Evolutionary conservation across 345 rosid genomes (phyloP).

Genomic region (Psidium friedrichsthalianum): DNA sequence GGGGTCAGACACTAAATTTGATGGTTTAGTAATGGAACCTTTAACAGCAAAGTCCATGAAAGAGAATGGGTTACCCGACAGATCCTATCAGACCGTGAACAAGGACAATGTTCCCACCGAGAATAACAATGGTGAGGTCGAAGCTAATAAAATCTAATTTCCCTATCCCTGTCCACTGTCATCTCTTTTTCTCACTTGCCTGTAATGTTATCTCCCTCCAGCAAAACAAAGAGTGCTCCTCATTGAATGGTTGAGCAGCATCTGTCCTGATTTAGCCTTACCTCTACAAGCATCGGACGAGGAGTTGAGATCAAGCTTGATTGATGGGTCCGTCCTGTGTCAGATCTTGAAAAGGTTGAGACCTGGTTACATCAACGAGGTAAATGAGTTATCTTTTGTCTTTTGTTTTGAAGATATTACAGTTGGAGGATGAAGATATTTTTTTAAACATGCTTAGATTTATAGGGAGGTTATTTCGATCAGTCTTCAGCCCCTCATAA

Average conservation of each 20-base stretch:
- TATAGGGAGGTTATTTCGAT: slow-evolving; percentile 36
- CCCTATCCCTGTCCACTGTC: background rate
- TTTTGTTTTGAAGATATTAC: slow-evolving; percentile 1
- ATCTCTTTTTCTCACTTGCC: background rate
- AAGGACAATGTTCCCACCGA: background rate
- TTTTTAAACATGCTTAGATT: background rate
- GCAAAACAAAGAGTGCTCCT: slow-evolving; percentile 22
- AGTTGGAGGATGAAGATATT: background rate
- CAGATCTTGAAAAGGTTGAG: slow-evolving; percentile 29
- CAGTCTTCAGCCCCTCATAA: slow-evolving; percentile 12
- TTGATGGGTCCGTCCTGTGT: slow-evolving; percentile 30
- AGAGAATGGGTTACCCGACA: background rate
- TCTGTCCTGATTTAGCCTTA: slow-evolving; percentile 23
- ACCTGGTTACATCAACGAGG: slow-evolving; percentile 34
- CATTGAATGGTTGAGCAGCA: slow-evolving; percentile 42
- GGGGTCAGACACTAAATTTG: background rate
- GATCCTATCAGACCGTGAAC: background rate
- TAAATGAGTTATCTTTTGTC: background rate
- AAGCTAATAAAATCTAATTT: slow-evolving; percentile 10
- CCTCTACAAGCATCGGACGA: slow-evolving; percentile 35
- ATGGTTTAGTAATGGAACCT: background rate
- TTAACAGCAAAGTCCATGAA: background rate
- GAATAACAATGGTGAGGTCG: slow-evolving; percentile 3
- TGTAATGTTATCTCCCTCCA: slow-evolving; percentile 2
- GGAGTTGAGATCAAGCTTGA: slow-evolving; percentile 31